Conservation (phyloP, 139 green algal species). For the Gonium pectorale region DNA sequence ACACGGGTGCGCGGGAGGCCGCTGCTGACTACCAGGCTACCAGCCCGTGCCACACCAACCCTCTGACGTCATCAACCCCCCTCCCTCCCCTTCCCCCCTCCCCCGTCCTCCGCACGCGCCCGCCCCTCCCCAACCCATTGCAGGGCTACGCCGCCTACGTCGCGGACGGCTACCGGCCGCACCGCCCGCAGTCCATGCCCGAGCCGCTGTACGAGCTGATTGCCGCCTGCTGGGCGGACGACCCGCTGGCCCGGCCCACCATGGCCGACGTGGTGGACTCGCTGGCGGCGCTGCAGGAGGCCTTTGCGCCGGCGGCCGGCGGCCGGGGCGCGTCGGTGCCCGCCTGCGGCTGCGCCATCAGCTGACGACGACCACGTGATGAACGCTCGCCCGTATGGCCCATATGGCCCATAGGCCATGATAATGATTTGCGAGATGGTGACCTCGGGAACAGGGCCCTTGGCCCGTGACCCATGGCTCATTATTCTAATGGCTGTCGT, state of each 20-base stretch:
- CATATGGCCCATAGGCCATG: no score
- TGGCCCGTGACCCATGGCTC: no score
- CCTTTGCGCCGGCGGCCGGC: background rate
- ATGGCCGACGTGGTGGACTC: constrained; percentile 44
- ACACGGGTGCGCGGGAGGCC: no score
- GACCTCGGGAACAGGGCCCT: no score
- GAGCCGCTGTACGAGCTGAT: constrained; percentile 49
- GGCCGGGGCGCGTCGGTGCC: background rate
- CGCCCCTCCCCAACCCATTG: background rate
- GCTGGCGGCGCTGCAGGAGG: constrained; percentile 28
- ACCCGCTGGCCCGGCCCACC: constrained; percentile 38
- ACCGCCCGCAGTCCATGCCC: constrained; percentile 28
- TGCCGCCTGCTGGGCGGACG: constrained; percentile 40
- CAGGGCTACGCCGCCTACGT: constrained; percentile 46
- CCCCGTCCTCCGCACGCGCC: no score
- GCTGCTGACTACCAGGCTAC: no score
- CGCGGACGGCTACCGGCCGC: constrained; percentile 53
- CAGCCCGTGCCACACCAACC: no score
- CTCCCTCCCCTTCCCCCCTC: background rate
- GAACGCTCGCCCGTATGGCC: no score
- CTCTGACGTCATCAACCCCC: background rate
- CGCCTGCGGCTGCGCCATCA: constrained; percentile 13
- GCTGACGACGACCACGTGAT: no score
- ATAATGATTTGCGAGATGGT: no score
- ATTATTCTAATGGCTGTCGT: no score